phyloP scores from a whole-genome alignment of 2,329 filamentous ascomycete genomes.

The Lasiodiplodia gonubiensis region DNA sequence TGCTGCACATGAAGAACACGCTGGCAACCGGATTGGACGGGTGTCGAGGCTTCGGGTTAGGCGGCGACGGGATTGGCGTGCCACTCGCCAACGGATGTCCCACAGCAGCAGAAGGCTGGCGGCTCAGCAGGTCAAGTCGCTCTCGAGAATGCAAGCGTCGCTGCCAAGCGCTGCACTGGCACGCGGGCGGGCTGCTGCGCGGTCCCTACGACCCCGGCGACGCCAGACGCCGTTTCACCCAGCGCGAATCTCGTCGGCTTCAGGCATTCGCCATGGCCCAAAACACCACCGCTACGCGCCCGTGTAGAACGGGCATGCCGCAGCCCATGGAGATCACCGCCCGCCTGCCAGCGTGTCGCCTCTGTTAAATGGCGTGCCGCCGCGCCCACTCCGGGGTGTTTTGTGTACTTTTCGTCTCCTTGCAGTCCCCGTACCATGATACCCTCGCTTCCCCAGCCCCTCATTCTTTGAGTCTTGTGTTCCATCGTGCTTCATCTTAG shows the following conservation, averaged over 20 bases:
- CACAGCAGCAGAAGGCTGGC: constrained; percentile 22
- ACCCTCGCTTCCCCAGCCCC: constrained; percentile 26
- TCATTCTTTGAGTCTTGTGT: constrained; percentile 23
- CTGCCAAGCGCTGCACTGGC: constrained; percentile 15
- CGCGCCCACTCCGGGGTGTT: constrained; percentile 6
- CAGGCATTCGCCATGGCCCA: constrained; percentile 18
- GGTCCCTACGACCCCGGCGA: neutral
- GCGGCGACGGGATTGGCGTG: neutral
- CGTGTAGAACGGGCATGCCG: constrained; percentile 25
- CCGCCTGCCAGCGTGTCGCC: constrained; percentile 10
- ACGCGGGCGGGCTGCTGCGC: neutral
- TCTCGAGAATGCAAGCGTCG: constrained; percentile 21
- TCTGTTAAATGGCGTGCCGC: constrained; percentile 11
- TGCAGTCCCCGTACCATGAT: constrained; percentile 26
- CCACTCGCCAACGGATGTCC: neutral
- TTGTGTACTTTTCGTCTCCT: constrained; percentile 9
- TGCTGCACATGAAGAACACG: neutral
- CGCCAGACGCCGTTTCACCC: constrained; percentile 20
- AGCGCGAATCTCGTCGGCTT: constrained; percentile 14
- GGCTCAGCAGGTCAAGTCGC: constrained; percentile 13
- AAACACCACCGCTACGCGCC: constrained; percentile 26
- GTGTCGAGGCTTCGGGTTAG: neutral
- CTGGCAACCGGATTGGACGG: neutral
- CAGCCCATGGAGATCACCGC: neutral
- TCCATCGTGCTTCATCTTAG: constrained; percentile 21